These are phyloP conservation scores for Wickerhamiella lipophila DNA, from an alignment of 805 yeast species.

Conservation along the genomic window DNA sequence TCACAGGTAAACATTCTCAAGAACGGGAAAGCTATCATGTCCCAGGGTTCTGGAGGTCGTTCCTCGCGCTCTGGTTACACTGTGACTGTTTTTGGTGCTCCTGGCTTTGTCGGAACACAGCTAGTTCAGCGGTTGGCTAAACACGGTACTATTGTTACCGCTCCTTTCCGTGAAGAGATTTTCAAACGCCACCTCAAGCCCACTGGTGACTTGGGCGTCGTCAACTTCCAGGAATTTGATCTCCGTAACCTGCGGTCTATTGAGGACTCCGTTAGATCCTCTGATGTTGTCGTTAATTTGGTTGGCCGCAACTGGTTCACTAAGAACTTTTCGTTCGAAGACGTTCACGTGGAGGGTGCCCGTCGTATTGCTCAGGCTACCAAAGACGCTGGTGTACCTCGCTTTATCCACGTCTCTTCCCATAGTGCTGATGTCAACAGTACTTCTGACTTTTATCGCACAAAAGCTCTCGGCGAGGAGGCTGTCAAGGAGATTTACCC, in stretches of 20 bases:
- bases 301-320: conserved; percentile 66
- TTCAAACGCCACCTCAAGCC: conserved; percentile 67
- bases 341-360: conserved; percentile 67
- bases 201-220: conserved; percentile 78
- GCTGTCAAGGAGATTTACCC: conserved; percentile 56
- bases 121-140: conserved; percentile 60
- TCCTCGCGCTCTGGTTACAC: conserved; percentile 80
- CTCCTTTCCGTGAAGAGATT: conserved; percentile 73
- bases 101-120: conserved; percentile 67
- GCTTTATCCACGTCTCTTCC: conserved; percentile 67
- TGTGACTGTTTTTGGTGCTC: conserved; percentile 76
- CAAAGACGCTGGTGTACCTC: conserved; percentile 55
- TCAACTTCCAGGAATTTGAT: conserved; percentile 71
- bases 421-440: conserved; percentile 62
- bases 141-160: conserved; percentile 66
- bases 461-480: conserved; percentile 69
- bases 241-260: conserved; percentile 63
- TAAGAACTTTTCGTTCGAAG: conserved; percentile 71
- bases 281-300: conserved; percentile 72
- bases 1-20: conserved; percentile 53
- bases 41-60: conserved; percentile 65
- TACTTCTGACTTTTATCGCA: conserved; percentile 56
- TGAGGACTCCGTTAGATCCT: conserved; percentile 62
- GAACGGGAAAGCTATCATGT: conserved; percentile 57
- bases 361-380: conserved; percentile 64